Evolutionary conservation across 371 early-diverging fungal genomes (phyloP), one percentile per base, ranked within the genome.

Genomic region (Rhizopus sp.): DNA sequence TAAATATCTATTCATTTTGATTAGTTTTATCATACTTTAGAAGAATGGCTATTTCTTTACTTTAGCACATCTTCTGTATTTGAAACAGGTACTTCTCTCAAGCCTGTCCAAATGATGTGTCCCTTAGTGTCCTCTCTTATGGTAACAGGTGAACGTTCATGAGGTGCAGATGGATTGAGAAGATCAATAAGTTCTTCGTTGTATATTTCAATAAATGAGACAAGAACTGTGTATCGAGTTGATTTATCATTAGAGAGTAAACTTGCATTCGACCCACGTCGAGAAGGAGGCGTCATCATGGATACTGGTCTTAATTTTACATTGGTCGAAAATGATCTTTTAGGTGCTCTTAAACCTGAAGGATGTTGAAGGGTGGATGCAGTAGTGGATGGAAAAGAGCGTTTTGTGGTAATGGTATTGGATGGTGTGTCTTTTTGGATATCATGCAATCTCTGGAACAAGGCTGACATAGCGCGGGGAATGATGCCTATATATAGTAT

Each of bases 181-280:
- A 97, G 79, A 77, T 96, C 95, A n/a, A 89, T 87, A 13, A 97
- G 73, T 46, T 94, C 94, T 72, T 99, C 99, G 69, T 99, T 99
- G 78, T 99, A 99, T 29, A 99, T 84, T 69, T 99, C 99, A 6
- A 97, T 72, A 74, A 91, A 96, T 37, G 88, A 82, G 5, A 84
- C 80, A 45, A 68, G 74, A 10, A 87, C 74, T 9, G 75, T 75
- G 54, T 81, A 81, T 7, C 78, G 72, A 41, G 72, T 44, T 30
- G 68, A 17, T 55, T 69, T 69, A 13, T 52, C 50, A 30, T 31
- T 48, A 33, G 32, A 9, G 4, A 42, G 3, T 8, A 50, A 39
- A 10, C 53, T 39, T 9, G 66, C 12, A 29, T 50, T 64, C 7
- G 71, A 70, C 1, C 68, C 66, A 44, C 70, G 69, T 23, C 61